These are phyloP conservation scores for Cetradonia linearis DNA, from an alignment of 495 filamentous ascomycete species.

Conservation along the genomic window DNA sequence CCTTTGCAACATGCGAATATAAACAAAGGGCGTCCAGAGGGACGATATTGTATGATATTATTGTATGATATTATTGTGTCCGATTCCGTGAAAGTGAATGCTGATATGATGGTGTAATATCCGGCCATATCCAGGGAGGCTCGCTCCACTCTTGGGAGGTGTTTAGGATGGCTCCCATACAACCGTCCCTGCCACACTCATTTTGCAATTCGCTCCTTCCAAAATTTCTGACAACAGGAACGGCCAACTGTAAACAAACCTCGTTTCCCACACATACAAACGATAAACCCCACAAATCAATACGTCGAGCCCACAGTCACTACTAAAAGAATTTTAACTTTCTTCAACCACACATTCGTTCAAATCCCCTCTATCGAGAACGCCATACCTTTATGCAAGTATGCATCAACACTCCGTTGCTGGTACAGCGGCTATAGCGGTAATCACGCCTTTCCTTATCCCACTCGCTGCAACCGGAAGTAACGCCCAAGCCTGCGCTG, in stretches of 20 bases:
- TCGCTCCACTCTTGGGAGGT: background rate
- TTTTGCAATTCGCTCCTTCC: background rate
- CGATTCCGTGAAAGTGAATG: background rate
- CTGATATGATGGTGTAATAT: background rate
- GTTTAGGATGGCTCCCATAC: background rate
- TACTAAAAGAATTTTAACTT: background rate
- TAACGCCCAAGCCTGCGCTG: slow-evolving; percentile 13
- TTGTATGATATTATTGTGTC: too few relatives aligned
- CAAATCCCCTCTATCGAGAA: background rate
- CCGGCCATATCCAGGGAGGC: background rate
- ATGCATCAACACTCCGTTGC: slow-evolving; percentile 6
- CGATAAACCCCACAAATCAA: background rate
- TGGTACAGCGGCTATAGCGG: slow-evolving; percentile 6
- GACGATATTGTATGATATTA: too few relatives aligned
- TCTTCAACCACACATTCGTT: background rate
- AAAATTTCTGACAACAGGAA: background rate
- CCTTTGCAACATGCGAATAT: background rate
- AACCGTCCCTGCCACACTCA: background rate
- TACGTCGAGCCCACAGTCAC: background rate
- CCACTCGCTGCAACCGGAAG: background rate
- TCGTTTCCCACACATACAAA: background rate
- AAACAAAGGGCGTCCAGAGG: background rate
- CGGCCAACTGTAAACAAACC: background rate
- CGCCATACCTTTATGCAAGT: background rate
- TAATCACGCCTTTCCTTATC: background rate